phyloP scores from a whole-genome alignment of 2,329 filamentous ascomycete genomes.

The Fusarium zealandicum region DNA sequence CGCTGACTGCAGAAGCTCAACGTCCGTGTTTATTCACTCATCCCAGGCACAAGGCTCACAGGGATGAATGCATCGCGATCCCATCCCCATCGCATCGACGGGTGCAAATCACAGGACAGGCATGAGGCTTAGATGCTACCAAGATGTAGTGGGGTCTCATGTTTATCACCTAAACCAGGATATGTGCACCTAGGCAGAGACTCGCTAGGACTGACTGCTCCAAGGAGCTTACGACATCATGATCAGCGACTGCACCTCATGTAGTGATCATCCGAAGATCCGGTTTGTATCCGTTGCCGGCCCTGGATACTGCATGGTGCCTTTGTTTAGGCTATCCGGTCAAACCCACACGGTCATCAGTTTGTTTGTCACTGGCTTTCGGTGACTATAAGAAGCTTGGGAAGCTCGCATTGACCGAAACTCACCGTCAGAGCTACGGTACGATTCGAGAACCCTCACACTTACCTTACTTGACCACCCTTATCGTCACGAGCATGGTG shows the following conservation, averaged over 20 bases:
- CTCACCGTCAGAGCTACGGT: background rate
- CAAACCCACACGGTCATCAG: background rate
- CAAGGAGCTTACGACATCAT: slow-evolving; percentile 6
- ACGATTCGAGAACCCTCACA: background rate
- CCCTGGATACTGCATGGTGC: background rate
- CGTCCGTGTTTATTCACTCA: background rate
- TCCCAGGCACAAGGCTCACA: background rate
- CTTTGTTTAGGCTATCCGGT: background rate
- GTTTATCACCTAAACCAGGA: slow-evolving; percentile 9
- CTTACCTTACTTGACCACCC: background rate
- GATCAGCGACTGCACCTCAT: slow-evolving; percentile 6
- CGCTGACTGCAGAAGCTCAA: background rate
- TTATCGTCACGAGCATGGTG: slow-evolving; percentile 37
- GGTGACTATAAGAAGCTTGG: slow-evolving; percentile 20
- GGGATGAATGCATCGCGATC: slow-evolving; percentile 8
- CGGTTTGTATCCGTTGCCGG: slow-evolving; percentile 8
- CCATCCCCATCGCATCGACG: slow-evolving; percentile 4
- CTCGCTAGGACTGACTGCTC: background rate
- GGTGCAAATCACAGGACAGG: background rate
- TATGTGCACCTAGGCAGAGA: background rate
- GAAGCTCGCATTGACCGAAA: background rate
- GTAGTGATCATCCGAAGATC: slow-evolving; percentile 2
- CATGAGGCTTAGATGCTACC: slow-evolving; percentile 1
- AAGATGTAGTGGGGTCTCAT: slow-evolving; percentile 11
- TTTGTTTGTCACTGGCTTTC: background rate